phyloP scores from a whole-genome alignment of 2,329 filamentous ascomycete genomes.

The Arthrobotrys sphaeroides region DNA sequence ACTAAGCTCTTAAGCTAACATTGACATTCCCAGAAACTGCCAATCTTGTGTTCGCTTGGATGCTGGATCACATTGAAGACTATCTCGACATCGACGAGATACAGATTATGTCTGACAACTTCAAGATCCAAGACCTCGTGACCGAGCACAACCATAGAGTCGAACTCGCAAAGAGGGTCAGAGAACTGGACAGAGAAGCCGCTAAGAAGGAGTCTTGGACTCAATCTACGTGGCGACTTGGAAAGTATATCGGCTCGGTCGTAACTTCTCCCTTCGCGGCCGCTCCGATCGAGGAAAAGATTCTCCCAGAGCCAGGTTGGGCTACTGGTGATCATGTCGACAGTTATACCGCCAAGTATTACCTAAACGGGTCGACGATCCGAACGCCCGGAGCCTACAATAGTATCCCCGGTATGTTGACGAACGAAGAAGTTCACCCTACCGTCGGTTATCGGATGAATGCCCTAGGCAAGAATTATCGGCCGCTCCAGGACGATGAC shows the following conservation, averaged over 20 bases:
- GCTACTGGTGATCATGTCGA: not conserved
- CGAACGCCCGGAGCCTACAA: slow-evolving; percentile 1
- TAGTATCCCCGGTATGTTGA: not conserved
- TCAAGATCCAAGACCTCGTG: slow-evolving; percentile 4
- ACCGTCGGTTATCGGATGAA: slow-evolving; percentile 11
- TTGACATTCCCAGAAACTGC: too few relatives aligned
- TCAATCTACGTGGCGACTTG: not conserved
- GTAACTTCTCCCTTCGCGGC: not conserved
- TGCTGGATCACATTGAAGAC: slow-evolving; percentile 59
- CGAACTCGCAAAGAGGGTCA: not conserved
- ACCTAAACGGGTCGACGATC: not conserved
- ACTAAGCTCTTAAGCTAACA: too few relatives aligned
- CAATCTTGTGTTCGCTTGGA: slow-evolving; percentile 62
- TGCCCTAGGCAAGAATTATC: not conserved
- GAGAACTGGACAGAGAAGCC: slow-evolving; percentile 7
- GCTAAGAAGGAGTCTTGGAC: slow-evolving; percentile 1
- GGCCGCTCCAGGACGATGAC: not conserved
- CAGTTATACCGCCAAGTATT: slow-evolving; percentile 11
- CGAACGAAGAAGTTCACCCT: slow-evolving; percentile 21
- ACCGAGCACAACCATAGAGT: slow-evolving; percentile 1
- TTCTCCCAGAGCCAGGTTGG: slow-evolving; percentile 11
- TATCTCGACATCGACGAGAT: slow-evolving; percentile 19
- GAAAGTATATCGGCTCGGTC: slow-evolving; percentile 31
- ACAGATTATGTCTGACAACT: not conserved
- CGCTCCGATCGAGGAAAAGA: not conserved